Evolutionary conservation across 2,329 filamentous ascomycete species (phyloP).

Genomic region (Diaporthe sp.): DNA sequence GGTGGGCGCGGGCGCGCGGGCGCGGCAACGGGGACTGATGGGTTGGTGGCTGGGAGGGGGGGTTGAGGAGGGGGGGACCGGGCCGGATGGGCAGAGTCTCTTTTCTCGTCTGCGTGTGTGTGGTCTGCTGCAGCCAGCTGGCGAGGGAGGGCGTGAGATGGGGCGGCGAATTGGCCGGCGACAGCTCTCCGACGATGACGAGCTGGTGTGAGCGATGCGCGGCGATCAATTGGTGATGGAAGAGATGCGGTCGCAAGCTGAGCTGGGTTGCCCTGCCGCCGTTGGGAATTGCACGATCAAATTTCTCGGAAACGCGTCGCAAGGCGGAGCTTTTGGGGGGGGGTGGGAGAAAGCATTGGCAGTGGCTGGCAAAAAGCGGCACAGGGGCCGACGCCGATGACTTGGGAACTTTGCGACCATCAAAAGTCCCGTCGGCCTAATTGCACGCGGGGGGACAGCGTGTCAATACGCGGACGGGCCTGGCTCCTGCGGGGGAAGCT

Average conservation of each 20-base stretch:
- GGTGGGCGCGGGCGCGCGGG: neutral
- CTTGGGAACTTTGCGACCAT: constrained; percentile 25
- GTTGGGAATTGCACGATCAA: constrained; percentile 30
- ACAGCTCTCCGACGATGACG: constrained; percentile 23
- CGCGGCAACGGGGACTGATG: constrained; percentile 14
- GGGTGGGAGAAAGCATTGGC: constrained; percentile 24
- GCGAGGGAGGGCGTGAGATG: constrained; percentile 1
- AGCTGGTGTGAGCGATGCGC: constrained; percentile 25
- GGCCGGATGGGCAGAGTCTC: neutral
- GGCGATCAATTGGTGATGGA: constrained; percentile 31
- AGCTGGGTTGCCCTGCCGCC: constrained; percentile 26
- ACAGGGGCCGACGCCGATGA: constrained; percentile 21
- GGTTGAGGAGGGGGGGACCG: neutral
- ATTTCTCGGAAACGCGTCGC: constrained; percentile 30
- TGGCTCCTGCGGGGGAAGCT: constrained; percentile 20
- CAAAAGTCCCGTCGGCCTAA: constrained; percentile 22
- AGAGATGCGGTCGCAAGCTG: constrained; percentile 25
- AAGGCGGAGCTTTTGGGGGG: constrained; percentile 28
- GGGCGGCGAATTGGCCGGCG: constrained; percentile 22
- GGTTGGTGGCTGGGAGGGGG: constrained; percentile 29
- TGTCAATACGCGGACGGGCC: neutral
- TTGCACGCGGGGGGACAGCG: constrained; percentile 11
- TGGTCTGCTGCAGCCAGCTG: constrained; percentile 19
- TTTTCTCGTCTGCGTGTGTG: constrained; percentile 2
- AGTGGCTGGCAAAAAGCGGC: constrained; percentile 30